Evolutionary conservation across 768 basidiomycete genomes (phyloP), one percentile per base, ranked within the genome.

Genomic region (Rhizopogon vesiculosus): DNA sequence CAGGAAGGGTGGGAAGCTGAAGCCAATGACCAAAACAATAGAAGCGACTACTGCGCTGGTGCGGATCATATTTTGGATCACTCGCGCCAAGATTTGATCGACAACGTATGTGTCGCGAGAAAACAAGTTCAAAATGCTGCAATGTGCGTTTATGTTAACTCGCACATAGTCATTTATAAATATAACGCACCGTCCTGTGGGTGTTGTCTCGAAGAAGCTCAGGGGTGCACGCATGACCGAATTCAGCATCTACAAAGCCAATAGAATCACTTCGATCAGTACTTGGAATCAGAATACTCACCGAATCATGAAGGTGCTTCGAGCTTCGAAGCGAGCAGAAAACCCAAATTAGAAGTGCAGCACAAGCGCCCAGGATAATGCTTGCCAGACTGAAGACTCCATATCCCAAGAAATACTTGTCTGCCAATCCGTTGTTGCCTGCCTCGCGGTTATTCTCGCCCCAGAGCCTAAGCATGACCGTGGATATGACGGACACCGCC

Each of bases 131-230:
- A 98, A 67, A 53, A 95, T 88, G 8, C 93, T 90, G 53, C 1
- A 33, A 42, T 33, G 19, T 31, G 29, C 3, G 5, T 19, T 22
- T 6, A 46, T 15, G 45, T 1, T 7, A 8, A 8, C 35, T 55
- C 15, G 60, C 41, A 28, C 25, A n/a, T 4, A 29, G 1, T 25
- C 16, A 38, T 28, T 52, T 3, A 45, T 1, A 25, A 51, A 18
- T 12, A 9, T 25, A 38, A 57, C 77, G 49, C 61, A 88, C 89
- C 88, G 81, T 60, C 93, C 93, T 15, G 82, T 86, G 1, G 93
- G 95, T 0, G 93, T 97, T 53, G 79, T 71, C 69, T 97, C 95
- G 66, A 97, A 98, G 76, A 92, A 98, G 61, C 82, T 85, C 61
- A 95, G 69, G 0, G 93, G 93, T 0, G 91, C 87, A 25, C 80